Base-by-base conservation (phyloP, 805 yeast species). In the Cyberlindnera bimundalis region DNA sequence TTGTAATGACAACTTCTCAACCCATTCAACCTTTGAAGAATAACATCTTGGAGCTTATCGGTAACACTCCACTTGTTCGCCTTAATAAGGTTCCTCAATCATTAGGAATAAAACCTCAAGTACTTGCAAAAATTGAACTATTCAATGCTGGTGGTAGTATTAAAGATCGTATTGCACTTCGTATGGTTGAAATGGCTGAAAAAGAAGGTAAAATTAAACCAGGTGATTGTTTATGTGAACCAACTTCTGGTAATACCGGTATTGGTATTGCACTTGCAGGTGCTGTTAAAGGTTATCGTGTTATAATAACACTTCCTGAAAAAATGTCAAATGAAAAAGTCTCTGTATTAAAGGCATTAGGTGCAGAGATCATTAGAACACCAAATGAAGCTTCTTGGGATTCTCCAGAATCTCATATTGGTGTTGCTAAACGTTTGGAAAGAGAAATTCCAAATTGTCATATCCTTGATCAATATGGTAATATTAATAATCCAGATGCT, bases 371-470 rank as follows among this genome's bases (percentile, higher is more conserved):
- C 59, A 81, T 86, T 51, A 78, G 96, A 70, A 86, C 96, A 11
- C 95, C 96, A 38, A 86, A 90, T 21, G 95, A 83, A 59, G 95
- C 95, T 32, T 95, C 95, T 2, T 86, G 89, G 87, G 95, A 86
- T 56, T 76, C 95, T 35, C 95, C 95, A 32, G 95, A 87, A 62
- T 81, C 90, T 24, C 95, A 86, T 58, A 85, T 86, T 59, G 95
- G 95, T 50, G 96, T 86, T 29, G 95, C 95, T 40, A 75, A 71
- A 60, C 79, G 81, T 51, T 71, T 86, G 58, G 87, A 85, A 59
- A 78, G 77, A 60, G 95, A 86, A 65, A 84, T 86, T 52, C 90
- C 91, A 42, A 83, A 85, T 59, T 82, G 93, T 21, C 83, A 85
- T 33, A 86, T 86, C 52, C 73, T 86, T 55, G 95, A 87, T 59